Base-by-base conservation (phyloP, 257 asterid genomes). In the Catharanthus roseus region DNA sequence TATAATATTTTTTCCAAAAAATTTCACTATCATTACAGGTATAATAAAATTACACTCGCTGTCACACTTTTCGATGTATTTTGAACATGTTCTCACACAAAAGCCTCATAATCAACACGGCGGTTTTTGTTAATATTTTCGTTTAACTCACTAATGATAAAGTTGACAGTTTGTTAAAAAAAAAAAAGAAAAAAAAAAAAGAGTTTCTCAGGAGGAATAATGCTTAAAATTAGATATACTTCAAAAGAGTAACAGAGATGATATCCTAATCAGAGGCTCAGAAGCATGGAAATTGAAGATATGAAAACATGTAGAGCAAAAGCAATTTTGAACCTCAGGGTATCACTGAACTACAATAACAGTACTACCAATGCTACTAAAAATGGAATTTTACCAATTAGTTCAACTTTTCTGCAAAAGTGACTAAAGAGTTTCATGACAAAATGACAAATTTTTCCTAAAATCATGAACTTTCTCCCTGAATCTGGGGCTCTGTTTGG, bases 371-470 rank as follows among this genome's bases (percentile, higher is more conserved):
- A 44, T 53, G 23, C 23, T 24, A 57, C 26, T 26, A 51, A 74
- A 67, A 74, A 67, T 29, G 69, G 72, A 45, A 57, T 36, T 61
- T 58, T 36, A 60, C 26, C 64, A 47, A 45, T 42, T 67, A 68
- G 63, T 57, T 74, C 69, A 58, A 54, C 60, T 41, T n/a, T n/a
- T 65, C 57, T 54, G 66, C 23, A 21, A 53, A 66, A 66, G 68
- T 68, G 10, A 74, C 49, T 51, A 10, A 55, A 47, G n/a, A n/a
- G 18, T 53, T 34, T 62, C 28, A 62, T 75, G 54, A 55, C 57
- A 63, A 75, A 70, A 62, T 63, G 65, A 53, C 41, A 64, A 41
- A 39, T 75, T 47, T n/a, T 53, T 64, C 71, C 79, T 75, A 75
- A 55, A 45, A 31, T 33, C 38, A 31, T 28, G 61, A 69, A n/a